Conservation (phyloP, 2,329 filamentous ascomycete species). For the Zalaria sp. region DNA sequence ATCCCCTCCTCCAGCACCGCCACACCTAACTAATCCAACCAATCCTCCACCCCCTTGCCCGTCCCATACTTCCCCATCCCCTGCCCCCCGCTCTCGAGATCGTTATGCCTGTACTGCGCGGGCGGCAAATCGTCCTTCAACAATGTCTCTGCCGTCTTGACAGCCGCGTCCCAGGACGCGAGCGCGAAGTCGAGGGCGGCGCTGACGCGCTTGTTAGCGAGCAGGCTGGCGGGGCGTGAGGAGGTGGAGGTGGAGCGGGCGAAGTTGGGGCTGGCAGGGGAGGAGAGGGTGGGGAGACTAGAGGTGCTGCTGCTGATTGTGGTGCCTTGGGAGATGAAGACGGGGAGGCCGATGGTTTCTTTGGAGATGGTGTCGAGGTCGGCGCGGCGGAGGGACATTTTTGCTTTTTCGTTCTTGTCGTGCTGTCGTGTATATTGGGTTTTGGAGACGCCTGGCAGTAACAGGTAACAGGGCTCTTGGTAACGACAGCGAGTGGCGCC, state of each 20-base stretch:
- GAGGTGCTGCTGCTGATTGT: background rate
- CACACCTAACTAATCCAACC: background rate
- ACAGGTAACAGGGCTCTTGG: too few relatives aligned
- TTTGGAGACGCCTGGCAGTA: too few relatives aligned
- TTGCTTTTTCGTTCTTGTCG: too few relatives aligned
- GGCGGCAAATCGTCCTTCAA: background rate
- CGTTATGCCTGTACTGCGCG: background rate
- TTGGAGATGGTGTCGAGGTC: slow-evolving; percentile 2
- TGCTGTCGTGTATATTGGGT: too few relatives aligned
- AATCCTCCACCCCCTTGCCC: background rate
- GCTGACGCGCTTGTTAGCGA: slow-evolving; percentile 2
- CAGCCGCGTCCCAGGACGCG: slow-evolving; percentile 1
- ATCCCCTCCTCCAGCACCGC: background rate
- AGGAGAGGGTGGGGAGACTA: background rate
- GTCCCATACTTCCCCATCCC: background rate
- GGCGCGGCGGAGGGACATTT: too few relatives aligned
- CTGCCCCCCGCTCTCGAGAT: background rate
- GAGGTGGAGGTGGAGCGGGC: background rate
- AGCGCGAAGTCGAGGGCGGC: slow-evolving; percentile 2
- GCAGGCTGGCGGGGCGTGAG: background rate
- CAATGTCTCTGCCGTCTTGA: slow-evolving; percentile 1
- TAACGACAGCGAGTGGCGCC: too few relatives aligned
- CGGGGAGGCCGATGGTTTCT: slow-evolving; percentile 5
- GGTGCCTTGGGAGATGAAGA: slow-evolving; percentile 2
- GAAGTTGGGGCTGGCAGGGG: background rate